Evolutionary conservation across 768 basidiomycete genomes (phyloP).

Genomic region (Hydnomerulius pinastri): DNA sequence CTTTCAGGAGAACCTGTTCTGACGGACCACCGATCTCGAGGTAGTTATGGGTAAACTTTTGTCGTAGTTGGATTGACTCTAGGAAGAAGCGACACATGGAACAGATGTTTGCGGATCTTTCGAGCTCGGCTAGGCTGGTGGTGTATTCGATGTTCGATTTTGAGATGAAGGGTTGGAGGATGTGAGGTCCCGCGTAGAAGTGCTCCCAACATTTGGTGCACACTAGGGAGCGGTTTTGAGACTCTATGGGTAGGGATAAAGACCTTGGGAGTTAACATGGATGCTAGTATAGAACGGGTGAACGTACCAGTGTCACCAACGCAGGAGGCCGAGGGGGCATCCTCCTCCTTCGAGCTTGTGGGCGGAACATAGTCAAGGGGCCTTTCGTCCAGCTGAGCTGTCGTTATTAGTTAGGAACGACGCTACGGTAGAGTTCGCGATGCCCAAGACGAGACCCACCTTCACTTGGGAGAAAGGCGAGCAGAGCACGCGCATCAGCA

Average conservation of each 20-base stretch:
- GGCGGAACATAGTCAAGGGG: background rate
- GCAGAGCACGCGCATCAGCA: background rate
- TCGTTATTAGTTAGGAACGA: background rate
- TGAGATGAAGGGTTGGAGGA: background rate
- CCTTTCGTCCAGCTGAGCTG: background rate
- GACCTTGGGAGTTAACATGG: background rate
- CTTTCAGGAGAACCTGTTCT: background rate
- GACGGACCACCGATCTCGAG: background rate
- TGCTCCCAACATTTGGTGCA: background rate
- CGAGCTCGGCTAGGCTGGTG: background rate
- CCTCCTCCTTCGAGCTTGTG: background rate
- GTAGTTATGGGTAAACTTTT: background rate
- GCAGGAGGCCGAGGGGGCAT: too few relatives aligned
- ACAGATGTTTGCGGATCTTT: background rate
- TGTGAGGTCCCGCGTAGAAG: background rate
- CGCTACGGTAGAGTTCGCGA: background rate
- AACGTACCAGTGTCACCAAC: background rate
- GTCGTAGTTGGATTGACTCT: background rate
- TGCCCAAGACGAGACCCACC: background rate
- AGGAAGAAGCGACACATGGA: background rate
- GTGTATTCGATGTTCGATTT: background rate
- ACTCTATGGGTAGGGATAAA: background rate
- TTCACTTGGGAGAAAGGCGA: background rate
- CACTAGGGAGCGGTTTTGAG: background rate
- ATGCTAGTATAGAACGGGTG: background rate